Percentiles rank a stretch among this genome's conserved stretches.
phyloP scores from a whole-genome alignment of 2,329 filamentous ascomycete species.

The Neofusicoccum parvum region DNA sequence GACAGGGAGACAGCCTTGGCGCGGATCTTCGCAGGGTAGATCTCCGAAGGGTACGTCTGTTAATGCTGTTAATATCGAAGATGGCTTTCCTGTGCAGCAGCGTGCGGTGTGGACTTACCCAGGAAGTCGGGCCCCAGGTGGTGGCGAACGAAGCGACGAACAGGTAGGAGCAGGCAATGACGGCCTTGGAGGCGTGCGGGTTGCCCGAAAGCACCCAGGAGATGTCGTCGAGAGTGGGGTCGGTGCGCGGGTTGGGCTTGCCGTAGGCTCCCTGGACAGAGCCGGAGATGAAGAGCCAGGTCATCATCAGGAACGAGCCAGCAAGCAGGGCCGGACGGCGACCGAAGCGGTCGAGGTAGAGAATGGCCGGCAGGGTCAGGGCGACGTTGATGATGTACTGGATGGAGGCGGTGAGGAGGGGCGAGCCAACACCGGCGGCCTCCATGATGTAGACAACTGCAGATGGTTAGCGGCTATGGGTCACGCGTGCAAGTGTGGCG shows the following conservation, averaged over 20 bases:
- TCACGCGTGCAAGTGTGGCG: not conserved
- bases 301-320: conserved; percentile 56
- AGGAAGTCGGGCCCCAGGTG: conserved; percentile 54
- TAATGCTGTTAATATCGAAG: not conserved
- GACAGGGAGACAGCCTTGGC: conserved; percentile 41
- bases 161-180: conserved; percentile 63
- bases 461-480: not conserved
- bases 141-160: conserved; percentile 64
- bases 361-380: conserved; percentile 57
- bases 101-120: conserved; percentile 35
- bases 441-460: conserved; percentile 30
- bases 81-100: not conserved
- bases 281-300: conserved; percentile 25
- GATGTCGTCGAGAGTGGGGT: conserved; percentile 34
- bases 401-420: conserved; percentile 56
- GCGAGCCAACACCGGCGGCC: conserved; percentile 48
- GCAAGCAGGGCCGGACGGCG: conserved; percentile 54
- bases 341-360: conserved; percentile 57
- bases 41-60: conserved; percentile 52
- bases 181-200: conserved; percentile 55
- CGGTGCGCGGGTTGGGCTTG: conserved; percentile 23
- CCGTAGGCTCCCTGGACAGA: conserved; percentile 28
- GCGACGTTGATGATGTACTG: conserved; percentile 60
- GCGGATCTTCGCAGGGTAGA: conserved; percentile 38
- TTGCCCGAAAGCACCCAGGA: conserved; percentile 54